Evolutionary conservation across 139 green algal genomes (phyloP).

Genomic region (Picochlorum sp.): DNA sequence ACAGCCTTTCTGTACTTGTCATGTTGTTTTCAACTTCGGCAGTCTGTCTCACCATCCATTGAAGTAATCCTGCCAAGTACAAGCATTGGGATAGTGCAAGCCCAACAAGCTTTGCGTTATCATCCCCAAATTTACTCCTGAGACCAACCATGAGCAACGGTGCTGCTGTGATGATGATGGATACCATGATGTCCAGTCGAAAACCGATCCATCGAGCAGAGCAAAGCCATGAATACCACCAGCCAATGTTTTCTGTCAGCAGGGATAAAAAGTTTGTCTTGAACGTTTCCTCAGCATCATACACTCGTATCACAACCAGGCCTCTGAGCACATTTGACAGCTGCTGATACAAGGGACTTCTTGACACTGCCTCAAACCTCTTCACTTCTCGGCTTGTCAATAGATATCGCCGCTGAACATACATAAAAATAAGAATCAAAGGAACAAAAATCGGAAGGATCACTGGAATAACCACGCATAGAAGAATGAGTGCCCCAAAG

Average conservation of each 20-base stretch:
- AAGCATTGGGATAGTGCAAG: slow-evolving; percentile 66
- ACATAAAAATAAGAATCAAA: slow-evolving; percentile 50
- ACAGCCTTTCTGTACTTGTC: slow-evolving; percentile 70
- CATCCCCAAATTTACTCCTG: slow-evolving; percentile 19
- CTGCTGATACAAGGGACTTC: slow-evolving; percentile 77
- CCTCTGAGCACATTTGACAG: slow-evolving; percentile 77
- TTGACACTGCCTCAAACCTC: slow-evolving; percentile 75
- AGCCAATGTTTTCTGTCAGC: slow-evolving; percentile 51
- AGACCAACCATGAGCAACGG: slow-evolving; percentile 58
- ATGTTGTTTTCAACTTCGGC: slow-evolving; percentile 77
- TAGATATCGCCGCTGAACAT: slow-evolving; percentile 47
- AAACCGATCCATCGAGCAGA: slow-evolving; percentile 60
- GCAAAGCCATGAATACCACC: slow-evolving; percentile 53
- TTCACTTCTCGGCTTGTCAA: slow-evolving; percentile 78
- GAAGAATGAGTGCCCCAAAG: slow-evolving; percentile 34
- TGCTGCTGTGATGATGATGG: slow-evolving; percentile 45
- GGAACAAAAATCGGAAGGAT: slow-evolving; percentile 66
- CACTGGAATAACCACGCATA: slow-evolving; percentile 51
- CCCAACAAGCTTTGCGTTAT: slow-evolving; percentile 35
- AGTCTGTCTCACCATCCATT: slow-evolving; percentile 30
- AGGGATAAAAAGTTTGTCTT: slow-evolving; percentile 36
- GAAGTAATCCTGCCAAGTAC: slow-evolving; percentile 59
- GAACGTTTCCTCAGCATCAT: slow-evolving; percentile 48
- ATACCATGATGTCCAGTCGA: slow-evolving; percentile 60
- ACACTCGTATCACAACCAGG: slow-evolving; percentile 88